Evolutionary conservation across 1,139 yeast genomes (phyloP).

Genomic region (Fermentozyma sake): DNA sequence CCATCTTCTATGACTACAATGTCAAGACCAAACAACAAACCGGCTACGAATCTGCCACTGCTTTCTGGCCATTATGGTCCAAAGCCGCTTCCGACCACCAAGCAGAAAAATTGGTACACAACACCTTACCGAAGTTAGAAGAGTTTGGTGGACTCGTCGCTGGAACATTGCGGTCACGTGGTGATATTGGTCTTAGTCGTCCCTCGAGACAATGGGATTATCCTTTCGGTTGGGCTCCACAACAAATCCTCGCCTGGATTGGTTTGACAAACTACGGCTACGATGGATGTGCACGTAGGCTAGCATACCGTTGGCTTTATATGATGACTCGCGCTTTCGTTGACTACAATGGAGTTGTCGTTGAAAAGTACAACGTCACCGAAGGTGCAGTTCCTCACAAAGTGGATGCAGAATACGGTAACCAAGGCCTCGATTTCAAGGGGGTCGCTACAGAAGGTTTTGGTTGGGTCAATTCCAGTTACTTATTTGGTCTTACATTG

Average conservation of each 20-base stretch:
- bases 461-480: slow-evolving; percentile 96
- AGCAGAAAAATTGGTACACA: slow-evolving; percentile 57
- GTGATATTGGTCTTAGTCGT: slow-evolving; percentile 60
- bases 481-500: slow-evolving; percentile 66
- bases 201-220: slow-evolving; percentile 98
- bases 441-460: slow-evolving; percentile 96
- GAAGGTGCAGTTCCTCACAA: slow-evolving; percentile 80
- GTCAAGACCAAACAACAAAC: slow-evolving; percentile 53
- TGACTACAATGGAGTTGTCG: slow-evolving; percentile 92
- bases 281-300: slow-evolving; percentile 58
- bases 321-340: slow-evolving; percentile 91
- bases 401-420: slow-evolving; percentile 95
- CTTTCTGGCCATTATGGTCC: slow-evolving; percentile 93
- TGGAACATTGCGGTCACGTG: slow-evolving; percentile 76
- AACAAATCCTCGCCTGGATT: slow-evolving; percentile 91
- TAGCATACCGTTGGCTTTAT: slow-evolving; percentile 83
- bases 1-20: slow-evolving; percentile 84
- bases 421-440: slow-evolving; percentile 88
- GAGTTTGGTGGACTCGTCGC: slow-evolving; percentile 86
- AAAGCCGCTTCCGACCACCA: slow-evolving; percentile 69
- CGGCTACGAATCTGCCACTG: slow-evolving; percentile 80
- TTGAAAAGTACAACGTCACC: slow-evolving; percentile 91
- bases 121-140: slow-evolving; percentile 70
- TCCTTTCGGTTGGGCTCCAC: slow-evolving; percentile 99
- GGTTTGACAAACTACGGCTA: slow-evolving; percentile 78